A percentile compares a stretch with the other conserved stretches of the same genome.
These are phyloP conservation scores for Podospora tetraspora DNA, from an alignment of 495 filamentous ascomycete species.

Conservation along the genomic window DNA sequence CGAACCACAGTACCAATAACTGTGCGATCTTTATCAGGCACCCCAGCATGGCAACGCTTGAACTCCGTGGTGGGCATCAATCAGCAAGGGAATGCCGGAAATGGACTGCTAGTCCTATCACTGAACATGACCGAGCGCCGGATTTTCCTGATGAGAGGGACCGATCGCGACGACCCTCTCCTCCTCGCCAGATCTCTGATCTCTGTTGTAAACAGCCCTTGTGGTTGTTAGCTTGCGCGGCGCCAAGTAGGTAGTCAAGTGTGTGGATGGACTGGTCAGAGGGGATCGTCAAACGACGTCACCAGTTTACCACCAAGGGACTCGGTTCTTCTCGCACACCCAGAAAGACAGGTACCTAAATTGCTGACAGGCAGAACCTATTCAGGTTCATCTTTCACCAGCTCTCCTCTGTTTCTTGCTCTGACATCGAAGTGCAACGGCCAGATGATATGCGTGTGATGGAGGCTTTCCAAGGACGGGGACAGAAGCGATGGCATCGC, in stretches of 20 bases:
- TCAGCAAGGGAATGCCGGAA: neutral
- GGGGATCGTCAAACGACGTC: neutral
- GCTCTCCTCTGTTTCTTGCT: too few relatives aligned
- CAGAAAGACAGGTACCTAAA: neutral
- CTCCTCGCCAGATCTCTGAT: neutral
- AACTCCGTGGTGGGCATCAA: neutral
- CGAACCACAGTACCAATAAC: too few relatives aligned
- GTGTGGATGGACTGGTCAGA: neutral
- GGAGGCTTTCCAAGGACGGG: too few relatives aligned
- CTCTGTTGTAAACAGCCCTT: neutral
- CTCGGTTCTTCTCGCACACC: neutral
- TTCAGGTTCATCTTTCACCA: neutral
- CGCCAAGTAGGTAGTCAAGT: neutral
- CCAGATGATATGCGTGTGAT: neutral
- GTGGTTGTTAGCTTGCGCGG: neutral
- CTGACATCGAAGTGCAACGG: neutral
- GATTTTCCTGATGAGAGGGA: neutral
- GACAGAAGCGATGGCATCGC: neutral
- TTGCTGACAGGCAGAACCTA: neutral
- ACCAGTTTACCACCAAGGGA: neutral
- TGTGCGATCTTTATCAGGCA: neutral
- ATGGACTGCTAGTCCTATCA: neutral
- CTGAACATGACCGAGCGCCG: neutral
- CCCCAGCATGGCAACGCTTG: too few relatives aligned
- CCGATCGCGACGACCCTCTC: neutral